These are phyloP conservation scores for Teunomyces funiuensis DNA, from an alignment of 805 yeast genomes.

Conservation along the genomic window DNA sequence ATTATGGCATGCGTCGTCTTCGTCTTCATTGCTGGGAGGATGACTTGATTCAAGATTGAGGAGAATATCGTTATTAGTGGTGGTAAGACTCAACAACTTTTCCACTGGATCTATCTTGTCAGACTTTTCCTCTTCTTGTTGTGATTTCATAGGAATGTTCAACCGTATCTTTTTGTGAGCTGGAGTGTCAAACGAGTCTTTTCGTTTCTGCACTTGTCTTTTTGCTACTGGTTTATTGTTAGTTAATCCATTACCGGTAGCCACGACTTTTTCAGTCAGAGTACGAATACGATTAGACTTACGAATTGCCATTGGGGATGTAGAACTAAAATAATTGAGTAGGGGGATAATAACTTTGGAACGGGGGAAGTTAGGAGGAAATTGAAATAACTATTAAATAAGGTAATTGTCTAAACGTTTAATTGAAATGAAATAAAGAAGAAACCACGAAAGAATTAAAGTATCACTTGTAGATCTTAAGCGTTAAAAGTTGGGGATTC, in stretches of 20 bases:
- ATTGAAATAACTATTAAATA: background rate
- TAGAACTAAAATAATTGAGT: conserved; percentile 3
- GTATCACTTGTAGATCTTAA: background rate
- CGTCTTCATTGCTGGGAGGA: background rate
- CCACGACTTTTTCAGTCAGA: conserved; percentile 20
- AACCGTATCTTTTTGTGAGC: conserved; percentile 1
- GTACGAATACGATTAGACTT: conserved; percentile 32
- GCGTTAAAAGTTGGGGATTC: background rate
- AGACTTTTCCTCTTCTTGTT: conserved; percentile 11
- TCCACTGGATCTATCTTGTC: conserved; percentile 45
- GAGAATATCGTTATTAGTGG: conserved; percentile 30
- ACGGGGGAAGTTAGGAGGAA: background rate
- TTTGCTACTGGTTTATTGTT: conserved; percentile 13
- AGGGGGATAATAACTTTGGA: background rate
- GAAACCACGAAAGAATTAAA: conserved; percentile 2
- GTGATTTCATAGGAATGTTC: background rate
- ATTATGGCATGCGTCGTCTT: background rate
- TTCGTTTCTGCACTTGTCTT: conserved; percentile 4
- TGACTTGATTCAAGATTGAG: conserved; percentile 1
- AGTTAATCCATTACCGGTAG: conserved; percentile 9
- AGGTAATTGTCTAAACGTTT: background rate
- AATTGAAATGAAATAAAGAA: conserved; percentile 5
- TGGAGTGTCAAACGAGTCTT: conserved; percentile 1
- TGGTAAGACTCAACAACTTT: conserved; percentile 37
- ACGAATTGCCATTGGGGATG: conserved; percentile 22